These are phyloP conservation scores for Carex sylvatica DNA, from an alignment of 202 grass and related monocot species.

Conservation along the genomic window DNA sequence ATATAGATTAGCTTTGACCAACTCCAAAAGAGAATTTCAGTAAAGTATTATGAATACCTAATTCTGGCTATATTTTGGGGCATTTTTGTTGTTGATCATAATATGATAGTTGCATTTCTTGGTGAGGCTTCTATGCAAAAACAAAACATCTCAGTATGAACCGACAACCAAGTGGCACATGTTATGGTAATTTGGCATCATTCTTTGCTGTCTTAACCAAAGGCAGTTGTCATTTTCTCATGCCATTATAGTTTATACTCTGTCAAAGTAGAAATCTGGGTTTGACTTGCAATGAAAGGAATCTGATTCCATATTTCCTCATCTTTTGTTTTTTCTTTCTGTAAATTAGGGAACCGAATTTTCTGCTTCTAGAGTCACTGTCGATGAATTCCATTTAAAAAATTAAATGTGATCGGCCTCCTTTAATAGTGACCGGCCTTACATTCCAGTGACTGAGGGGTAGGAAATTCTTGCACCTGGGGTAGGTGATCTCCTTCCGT, in stretches of 20 bases:
- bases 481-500: too few species aligned
- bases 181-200: constrained; percentile 4
- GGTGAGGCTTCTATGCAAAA: not conserved
- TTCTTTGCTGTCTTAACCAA: constrained; percentile 14
- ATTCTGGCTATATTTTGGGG: not conserved
- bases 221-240: not conserved
- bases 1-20: constrained; percentile 10
- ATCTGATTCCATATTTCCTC: not conserved
- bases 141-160: not conserved
- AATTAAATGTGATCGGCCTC: too few species aligned
- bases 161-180: not conserved
- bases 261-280: not conserved
- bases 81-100: not conserved
- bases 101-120: not conserved
- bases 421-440: too few species aligned
- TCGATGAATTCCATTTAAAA: too few species aligned
- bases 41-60: not conserved
- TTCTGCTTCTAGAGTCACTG: too few species aligned
- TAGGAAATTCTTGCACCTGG: too few species aligned
- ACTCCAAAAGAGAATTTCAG: not conserved
- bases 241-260: not conserved
- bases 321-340: not conserved
- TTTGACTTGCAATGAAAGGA: constrained; percentile 14
- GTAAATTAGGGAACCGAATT: too few species aligned
- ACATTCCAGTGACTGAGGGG: too few species aligned